Conservation (phyloP, 345 rosid genomes). For the Gossypium mustelinum region DNA sequence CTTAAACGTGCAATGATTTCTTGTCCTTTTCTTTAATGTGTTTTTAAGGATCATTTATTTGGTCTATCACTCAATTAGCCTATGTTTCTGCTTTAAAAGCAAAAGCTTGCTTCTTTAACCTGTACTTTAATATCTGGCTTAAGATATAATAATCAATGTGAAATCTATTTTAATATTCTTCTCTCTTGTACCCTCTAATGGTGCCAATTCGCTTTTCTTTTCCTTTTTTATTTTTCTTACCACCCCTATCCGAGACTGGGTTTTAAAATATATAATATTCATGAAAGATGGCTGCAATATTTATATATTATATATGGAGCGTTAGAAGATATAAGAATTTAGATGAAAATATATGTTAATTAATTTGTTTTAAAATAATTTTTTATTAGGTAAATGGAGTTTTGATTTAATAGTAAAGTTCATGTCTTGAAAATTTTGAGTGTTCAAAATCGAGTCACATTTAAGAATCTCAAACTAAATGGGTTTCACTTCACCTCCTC, state of each 20-base stretch:
- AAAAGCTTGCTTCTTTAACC: conserved; percentile 7
- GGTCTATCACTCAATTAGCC: neutral
- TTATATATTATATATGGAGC: neutral
- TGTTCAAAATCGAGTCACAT: too few species aligned
- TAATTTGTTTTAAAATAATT: neutral
- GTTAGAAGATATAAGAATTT: conserved; percentile 1
- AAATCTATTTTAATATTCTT: neutral
- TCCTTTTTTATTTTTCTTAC: neutral
- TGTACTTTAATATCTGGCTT: conserved; percentile 15
- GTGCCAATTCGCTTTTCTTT: conserved; percentile 15
- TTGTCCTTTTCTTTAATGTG: conserved; percentile 4
- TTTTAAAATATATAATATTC: neutral
- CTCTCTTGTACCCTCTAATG: conserved; percentile 17
- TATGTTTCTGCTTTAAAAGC: neutral
- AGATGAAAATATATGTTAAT: neutral
- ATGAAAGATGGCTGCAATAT: neutral
- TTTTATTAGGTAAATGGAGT: neutral
- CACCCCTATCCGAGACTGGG: neutral
- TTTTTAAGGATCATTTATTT: conserved; percentile 2
- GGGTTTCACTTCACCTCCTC: too few species aligned
- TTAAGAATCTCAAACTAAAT: too few species aligned
- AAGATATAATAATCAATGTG: neutral
- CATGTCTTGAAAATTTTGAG: too few species aligned
- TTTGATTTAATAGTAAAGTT: too few species aligned
- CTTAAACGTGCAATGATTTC: conserved; percentile 17